Evolutionary conservation across 2,329 filamentous ascomycete genomes (phyloP).

Genomic region (Drechslerella dactyloides): DNA sequence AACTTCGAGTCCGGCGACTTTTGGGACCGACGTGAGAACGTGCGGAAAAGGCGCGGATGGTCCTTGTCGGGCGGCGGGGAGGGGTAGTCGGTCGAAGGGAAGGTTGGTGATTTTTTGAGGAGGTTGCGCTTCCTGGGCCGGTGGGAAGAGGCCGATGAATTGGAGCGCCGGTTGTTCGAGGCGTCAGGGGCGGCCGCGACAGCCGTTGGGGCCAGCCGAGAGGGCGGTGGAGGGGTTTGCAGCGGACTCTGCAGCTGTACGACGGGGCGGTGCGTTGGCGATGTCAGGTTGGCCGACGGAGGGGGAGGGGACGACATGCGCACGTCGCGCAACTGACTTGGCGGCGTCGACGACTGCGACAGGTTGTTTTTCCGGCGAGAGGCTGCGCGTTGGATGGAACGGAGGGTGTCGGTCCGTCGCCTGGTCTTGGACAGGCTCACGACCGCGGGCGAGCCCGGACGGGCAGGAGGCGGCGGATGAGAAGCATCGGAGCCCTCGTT

Average conservation of each 20-base stretch:
- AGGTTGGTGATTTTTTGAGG: constrained; percentile 41
- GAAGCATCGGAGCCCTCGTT: constrained; percentile 38
- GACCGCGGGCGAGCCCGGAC: constrained; percentile 29
- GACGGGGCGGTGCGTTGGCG: constrained; percentile 48
- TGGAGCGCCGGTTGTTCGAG: constrained; percentile 43
- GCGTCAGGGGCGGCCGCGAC: constrained; percentile 37
- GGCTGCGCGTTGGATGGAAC: constrained; percentile 39
- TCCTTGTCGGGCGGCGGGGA: constrained; percentile 49
- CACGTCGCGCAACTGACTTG: constrained; percentile 31
- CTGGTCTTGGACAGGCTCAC: constrained; percentile 36
- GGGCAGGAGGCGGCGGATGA: neutral
- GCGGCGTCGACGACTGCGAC: constrained; percentile 29
- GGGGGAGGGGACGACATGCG: constrained; percentile 33
- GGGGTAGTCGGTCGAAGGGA: constrained; percentile 33
- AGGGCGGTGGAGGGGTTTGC: constrained; percentile 47
- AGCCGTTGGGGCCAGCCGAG: constrained; percentile 20
- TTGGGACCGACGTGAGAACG: constrained; percentile 31
- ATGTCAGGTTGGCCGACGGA: neutral
- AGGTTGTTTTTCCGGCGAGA: constrained; percentile 43
- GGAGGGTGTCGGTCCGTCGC: constrained; percentile 43
- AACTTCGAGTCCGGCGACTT: constrained; percentile 24
- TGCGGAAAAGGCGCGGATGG: constrained; percentile 39
- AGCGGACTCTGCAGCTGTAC: constrained; percentile 49
- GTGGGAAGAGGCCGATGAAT: constrained; percentile 53
- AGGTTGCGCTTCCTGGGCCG: constrained; percentile 50